Evolutionary conservation across 78 protist species (phyloP).

Genomic region (Diacronema lutheri): DNA sequence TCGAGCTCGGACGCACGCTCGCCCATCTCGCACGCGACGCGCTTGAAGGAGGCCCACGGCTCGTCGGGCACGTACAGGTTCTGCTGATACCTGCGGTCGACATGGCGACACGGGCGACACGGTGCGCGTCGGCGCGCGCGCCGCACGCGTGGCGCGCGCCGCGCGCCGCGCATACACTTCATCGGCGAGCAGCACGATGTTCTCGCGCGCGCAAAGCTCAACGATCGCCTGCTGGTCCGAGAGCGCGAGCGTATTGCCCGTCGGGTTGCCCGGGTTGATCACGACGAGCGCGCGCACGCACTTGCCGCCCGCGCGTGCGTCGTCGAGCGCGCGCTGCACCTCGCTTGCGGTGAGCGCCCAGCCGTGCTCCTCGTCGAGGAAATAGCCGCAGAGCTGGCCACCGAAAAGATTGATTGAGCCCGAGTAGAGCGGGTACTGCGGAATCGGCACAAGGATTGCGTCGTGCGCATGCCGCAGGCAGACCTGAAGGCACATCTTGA

Average conservation of each 20-base stretch:
- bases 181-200: slow-evolving; percentile 34
- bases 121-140: too few species aligned
- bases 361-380: slow-evolving; percentile 79
- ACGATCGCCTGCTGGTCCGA: slow-evolving; percentile 4
- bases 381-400: slow-evolving; percentile 82
- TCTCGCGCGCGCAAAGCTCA: neutral
- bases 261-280: slow-evolving; percentile 99
- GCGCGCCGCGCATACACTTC: too few species aligned
- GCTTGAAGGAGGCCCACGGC: slow-evolving; percentile 87
- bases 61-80: slow-evolving; percentile 74
- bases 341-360: slow-evolving; percentile 61
- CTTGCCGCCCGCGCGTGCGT: neutral
- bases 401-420: slow-evolving; percentile 83
- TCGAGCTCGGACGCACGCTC: slow-evolving; percentile 26
- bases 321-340: neutral
- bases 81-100: slow-evolving; percentile 98
- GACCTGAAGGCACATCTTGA: slow-evolving; percentile 47
- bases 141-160: too few species aligned
- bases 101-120: too few species aligned
- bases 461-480: neutral
- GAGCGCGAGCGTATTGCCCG: slow-evolving; percentile 83
- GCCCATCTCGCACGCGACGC: too few species aligned
- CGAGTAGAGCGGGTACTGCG: slow-evolving; percentile 99
- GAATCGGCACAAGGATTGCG: slow-evolving; percentile 86
- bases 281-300: slow-evolving; percentile 73